These are phyloP conservation scores for Brasilioporus rufonigricans DNA, from an alignment of 768 basidiomycete genomes.

Conservation along the genomic window DNA sequence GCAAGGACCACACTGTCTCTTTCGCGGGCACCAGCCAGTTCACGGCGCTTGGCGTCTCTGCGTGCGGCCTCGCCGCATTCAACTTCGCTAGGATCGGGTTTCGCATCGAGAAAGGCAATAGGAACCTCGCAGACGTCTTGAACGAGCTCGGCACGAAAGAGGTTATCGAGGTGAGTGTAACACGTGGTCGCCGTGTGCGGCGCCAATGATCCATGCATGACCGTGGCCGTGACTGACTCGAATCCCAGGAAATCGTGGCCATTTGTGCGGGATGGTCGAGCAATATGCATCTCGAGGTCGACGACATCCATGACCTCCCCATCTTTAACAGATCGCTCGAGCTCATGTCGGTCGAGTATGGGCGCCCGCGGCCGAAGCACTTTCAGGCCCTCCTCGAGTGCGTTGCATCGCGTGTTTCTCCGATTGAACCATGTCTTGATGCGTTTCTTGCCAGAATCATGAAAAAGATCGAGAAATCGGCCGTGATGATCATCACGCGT, in stretches of 20 bases:
- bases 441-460: constrained; percentile 19
- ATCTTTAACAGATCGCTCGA: constrained; percentile 44
- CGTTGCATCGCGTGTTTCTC: constrained; percentile 3
- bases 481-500: constrained; percentile 57
- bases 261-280: constrained; percentile 59
- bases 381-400: constrained; percentile 35
- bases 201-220: neutral
- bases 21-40: constrained; percentile 59
- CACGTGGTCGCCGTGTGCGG: neutral
- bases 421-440: neutral
- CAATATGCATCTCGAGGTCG: constrained; percentile 53
- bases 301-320: constrained; percentile 48
- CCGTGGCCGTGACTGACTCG: neutral
- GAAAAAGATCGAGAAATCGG: constrained; percentile 22
- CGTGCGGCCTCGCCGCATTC: constrained; percentile 66
- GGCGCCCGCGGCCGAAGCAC: constrained; percentile 34
- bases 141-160: constrained; percentile 21
- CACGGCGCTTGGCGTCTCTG: constrained; percentile 40
- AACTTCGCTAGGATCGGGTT: constrained; percentile 59
- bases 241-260: constrained; percentile 48
- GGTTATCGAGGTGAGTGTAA: constrained; percentile 25
- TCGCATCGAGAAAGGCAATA: constrained; percentile 16
- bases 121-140: constrained; percentile 14
- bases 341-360: constrained; percentile 36
- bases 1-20: constrained; percentile 41